Conservation (phyloP, 192 early-diverging fungal species). For the Linnemannia hyalina region DNA sequence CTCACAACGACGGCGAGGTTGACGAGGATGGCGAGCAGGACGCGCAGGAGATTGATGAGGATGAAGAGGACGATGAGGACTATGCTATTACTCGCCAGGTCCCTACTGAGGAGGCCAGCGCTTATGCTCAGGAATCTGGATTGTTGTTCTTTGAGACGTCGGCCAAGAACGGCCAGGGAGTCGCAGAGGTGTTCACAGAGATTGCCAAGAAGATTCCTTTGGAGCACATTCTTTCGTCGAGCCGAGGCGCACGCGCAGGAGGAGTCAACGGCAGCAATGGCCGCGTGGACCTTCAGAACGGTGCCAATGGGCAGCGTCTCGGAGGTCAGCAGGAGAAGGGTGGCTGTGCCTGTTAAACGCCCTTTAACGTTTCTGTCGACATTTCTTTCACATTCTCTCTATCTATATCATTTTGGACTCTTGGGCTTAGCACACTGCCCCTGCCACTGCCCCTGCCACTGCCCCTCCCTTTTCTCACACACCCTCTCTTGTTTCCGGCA, state of each 20-base stretch:
- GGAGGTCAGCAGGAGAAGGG: constrained; percentile 55
- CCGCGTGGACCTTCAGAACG: constrained; percentile 46
- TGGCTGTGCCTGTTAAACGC: constrained; percentile 38
- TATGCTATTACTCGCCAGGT: constrained; percentile 70
- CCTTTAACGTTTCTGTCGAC: neutral
- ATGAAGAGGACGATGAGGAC: constrained; percentile 60
- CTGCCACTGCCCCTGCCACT: neutral
- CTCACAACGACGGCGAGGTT: constrained; percentile 26
- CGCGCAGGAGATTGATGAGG: constrained; percentile 51
- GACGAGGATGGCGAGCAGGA: constrained; percentile 51
- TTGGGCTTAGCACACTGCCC: neutral
- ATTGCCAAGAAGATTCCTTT: constrained; percentile 73
- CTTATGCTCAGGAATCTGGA: constrained; percentile 84
- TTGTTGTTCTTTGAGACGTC: constrained; percentile 92
- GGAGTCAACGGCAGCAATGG: constrained; percentile 34
- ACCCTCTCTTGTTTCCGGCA: neutral
- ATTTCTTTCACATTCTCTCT: neutral
- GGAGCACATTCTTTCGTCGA: constrained; percentile 57
- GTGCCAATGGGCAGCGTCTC: constrained; percentile 39
- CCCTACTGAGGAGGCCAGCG: constrained; percentile 80
- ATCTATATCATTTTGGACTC: neutral
- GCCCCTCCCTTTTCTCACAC: neutral
- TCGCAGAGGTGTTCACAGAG: constrained; percentile 92
- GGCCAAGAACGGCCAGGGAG: constrained; percentile 87
- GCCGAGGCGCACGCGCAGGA: constrained; percentile 38